Evolutionary conservation across 345 rosid genomes (phyloP).

Genomic region (Moricandia arvensis): DNA sequence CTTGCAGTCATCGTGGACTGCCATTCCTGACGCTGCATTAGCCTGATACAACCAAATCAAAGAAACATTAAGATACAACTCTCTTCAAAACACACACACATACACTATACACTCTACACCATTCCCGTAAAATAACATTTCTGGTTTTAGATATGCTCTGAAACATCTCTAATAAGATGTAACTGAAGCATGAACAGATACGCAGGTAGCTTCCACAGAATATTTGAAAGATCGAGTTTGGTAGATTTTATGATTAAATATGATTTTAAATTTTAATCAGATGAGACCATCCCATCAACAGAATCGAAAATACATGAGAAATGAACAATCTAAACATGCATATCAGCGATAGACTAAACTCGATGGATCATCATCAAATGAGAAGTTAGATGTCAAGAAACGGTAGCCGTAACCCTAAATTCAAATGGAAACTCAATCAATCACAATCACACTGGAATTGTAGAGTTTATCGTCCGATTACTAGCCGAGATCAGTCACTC

Average conservation of each 20-base stretch:
- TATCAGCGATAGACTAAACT: background rate
- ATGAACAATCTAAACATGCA: background rate
- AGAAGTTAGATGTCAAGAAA: background rate
- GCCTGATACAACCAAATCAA: constrained; percentile 35
- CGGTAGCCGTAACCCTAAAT: constrained; percentile 3
- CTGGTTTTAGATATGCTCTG: no score
- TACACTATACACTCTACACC: background rate
- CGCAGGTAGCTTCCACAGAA: background rate
- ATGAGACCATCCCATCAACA: background rate
- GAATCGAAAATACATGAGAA: background rate
- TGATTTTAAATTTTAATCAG: no score
- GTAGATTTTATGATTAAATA: no score
- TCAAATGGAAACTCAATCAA: no score
- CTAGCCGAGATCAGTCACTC: constrained; percentile 9
- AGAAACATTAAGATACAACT: background rate
- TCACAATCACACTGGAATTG: background rate
- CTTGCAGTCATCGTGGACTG: constrained; percentile 64
- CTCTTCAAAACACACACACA: background rate
- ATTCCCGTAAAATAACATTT: background rate
- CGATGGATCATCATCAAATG: background rate
- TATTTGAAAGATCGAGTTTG: background rate
- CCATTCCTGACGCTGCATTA: constrained; percentile 62
- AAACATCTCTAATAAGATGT: background rate
- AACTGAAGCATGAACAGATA: constrained; percentile 12
- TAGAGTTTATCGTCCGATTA: constrained; percentile 6